Conservation (phyloP, 768 basidiomycete genomes). For the Hemileccinum rubropunctum region DNA sequence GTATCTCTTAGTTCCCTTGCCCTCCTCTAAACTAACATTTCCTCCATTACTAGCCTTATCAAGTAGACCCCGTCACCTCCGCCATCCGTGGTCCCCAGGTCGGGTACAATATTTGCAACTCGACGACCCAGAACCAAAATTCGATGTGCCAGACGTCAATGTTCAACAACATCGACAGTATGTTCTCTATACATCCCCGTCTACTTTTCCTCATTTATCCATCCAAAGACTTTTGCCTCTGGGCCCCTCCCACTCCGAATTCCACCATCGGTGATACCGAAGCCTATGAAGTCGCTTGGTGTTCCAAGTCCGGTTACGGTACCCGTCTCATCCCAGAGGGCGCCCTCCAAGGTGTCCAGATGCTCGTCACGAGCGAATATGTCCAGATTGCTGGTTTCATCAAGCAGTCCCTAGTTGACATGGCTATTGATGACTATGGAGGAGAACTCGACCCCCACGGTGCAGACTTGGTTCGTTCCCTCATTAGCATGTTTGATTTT, state of each 20-base stretch:
- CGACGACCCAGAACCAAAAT: slow-evolving; percentile 57
- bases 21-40: too few relatives aligned
- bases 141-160: slow-evolving; percentile 70
- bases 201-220: slow-evolving; percentile 24
- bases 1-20: slow-evolving; percentile 6
- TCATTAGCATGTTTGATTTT: slow-evolving; percentile 6
- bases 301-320: slow-evolving; percentile 61
- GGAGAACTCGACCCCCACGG: slow-evolving; percentile 81
- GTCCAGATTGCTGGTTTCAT: slow-evolving; percentile 61
- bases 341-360: slow-evolving; percentile 63
- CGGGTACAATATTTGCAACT: slow-evolving; percentile 70
- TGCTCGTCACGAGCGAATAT: slow-evolving; percentile 56
- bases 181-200: background rate
- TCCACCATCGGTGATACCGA: slow-evolving; percentile 65
- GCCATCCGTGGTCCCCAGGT: slow-evolving; percentile 54
- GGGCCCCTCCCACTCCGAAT: slow-evolving; percentile 50
- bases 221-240: slow-evolving; percentile 66
- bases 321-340: slow-evolving; percentile 68
- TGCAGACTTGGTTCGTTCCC: slow-evolving; percentile 51
- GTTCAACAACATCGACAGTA: slow-evolving; percentile 52
- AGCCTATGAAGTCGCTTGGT: slow-evolving; percentile 69
- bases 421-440: slow-evolving; percentile 54
- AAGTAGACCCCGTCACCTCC: slow-evolving; percentile 41
- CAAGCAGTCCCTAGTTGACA: slow-evolving; percentile 57
- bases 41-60: slow-evolving; percentile 42